Base-by-base conservation (phyloP, 306 rosid genomes). In the Boehmeria nivea region DNA sequence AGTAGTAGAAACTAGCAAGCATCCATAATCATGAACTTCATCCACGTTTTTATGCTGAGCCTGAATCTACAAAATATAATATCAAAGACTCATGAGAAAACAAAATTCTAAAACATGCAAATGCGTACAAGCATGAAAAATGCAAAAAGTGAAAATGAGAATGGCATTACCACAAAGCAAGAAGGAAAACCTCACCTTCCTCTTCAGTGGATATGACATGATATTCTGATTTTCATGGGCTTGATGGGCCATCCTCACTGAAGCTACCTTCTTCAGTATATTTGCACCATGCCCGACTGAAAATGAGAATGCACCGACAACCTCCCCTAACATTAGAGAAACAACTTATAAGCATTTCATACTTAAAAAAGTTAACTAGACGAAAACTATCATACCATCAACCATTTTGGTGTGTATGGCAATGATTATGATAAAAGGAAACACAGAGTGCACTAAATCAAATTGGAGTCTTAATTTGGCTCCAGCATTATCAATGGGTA, bases 251-350 rank as follows among this genome's bases (percentile, higher is more conserved):
- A 82, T 78, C 80, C 80, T 87, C 69, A 68, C 75, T 12, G 99
- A 91, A 59, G 99, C 77, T 56, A 79, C 68, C 75, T 84, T 91
- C 75, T 71, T 84, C 60, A 91, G 72, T 54, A 53, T 75, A 61
- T 72, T 80, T 60, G 81, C 81, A 56, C 83, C 85, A 60, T 70
- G 82, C 54, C 96, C 99, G 31, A 87, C 96, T 64, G 87, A 53
- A 78, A 84, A 87, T 12, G 95, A 91, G 65, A 91, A 76, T 46
- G 96, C 79, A 54, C 95, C 95, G 28, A 91, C 85, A 44, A 91
- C 89, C 75, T 91, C 96, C 66, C 99, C 99, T 91, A 63, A 26
- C 24, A 48, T 59, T 59, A 52, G 60, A 59, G 28, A 40, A 53
- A 13, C 31, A n/a, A 42, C 31, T 22, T 39, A 38, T 70, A 34